A percentile compares a stretch with the other conserved stretches of the same genome.
phyloP scores from a whole-genome alignment of 306 rosid species.

The Prosopis cineraria region DNA sequence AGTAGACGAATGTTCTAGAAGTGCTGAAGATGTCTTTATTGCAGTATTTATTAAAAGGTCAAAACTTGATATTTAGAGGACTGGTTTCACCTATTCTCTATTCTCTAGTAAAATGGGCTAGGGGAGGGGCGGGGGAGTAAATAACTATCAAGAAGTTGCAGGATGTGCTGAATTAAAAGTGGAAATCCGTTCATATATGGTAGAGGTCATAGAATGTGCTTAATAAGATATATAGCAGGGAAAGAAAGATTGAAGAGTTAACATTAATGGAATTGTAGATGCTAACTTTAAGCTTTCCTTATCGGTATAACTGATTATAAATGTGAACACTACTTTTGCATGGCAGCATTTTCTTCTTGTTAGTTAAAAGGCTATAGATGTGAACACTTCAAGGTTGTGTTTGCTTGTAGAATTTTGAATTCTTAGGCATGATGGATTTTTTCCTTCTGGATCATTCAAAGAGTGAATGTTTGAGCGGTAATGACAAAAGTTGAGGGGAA shows the following conservation, averaged over 20 bases:
- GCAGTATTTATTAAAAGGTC: neutral
- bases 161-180: conserved; percentile 7
- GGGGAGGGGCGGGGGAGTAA: neutral
- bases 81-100: neutral
- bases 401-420: neutral
- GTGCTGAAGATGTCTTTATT: neutral
- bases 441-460: conserved; percentile 26
- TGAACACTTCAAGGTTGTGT: conserved; percentile 1
- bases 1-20: neutral
- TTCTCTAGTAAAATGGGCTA: neutral
- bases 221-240: conserved; percentile 10
- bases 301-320: neutral
- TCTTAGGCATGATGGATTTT: conserved; percentile 9
- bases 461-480: conserved; percentile 20
- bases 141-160: neutral
- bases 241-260: conserved; percentile 11
- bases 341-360: conserved; percentile 17
- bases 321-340: conserved; percentile 5
- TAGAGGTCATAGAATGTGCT: neutral
- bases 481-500: neutral
- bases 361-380: conserved; percentile 21
- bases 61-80: neutral
- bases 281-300: conserved; percentile 20
- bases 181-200: conserved; percentile 4
- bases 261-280: conserved; percentile 28